Evolutionary conservation across 805 yeast genomes (phyloP), one percentile per base, ranked within the genome.

Genomic region (Cyberlindnera amylophila): DNA sequence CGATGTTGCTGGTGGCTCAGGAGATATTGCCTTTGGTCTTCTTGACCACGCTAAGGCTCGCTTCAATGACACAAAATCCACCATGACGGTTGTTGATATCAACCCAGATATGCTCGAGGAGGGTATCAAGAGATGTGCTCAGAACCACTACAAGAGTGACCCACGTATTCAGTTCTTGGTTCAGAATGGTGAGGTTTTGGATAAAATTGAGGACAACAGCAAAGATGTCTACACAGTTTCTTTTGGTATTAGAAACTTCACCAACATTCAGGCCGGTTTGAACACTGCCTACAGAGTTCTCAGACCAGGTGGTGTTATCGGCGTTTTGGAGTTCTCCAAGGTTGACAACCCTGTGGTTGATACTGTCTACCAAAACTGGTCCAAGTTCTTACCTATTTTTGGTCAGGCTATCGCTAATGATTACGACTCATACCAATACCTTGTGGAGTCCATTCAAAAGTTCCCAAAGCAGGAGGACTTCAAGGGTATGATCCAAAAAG

Each of bases 1-100:
- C 50, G 99, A 93, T 64, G 98, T 93, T 44, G 99, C 99, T 21
- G 99, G 99, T 46, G 99, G 99, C 18, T 88, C 98, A 10, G 99
- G 99, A 36, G 99, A 93, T 60, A 91, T 93, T 65, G 99, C 99
- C 1, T 88, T 88, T 66, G 95, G 99, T 3, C 74, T 93, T 49
- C 71, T 93, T 48, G 96, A 89, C 57, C 96, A 93, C 65, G 98
- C 98, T 9, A 81, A 82, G 50, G 65, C 71, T 31, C 77, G 80
- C 49, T 87, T 80, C 59, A 82, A 84, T 44, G 99, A 93, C 66
- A 72, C 65, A 30, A 70, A 72, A 47, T 79, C 88, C 27, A 79
- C 81, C 19, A 93, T 93, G 93, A 87, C 90, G 8, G 79, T 93
- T 37, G 95, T 88, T 4, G 99, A 93, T 65, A 93, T 93, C 66